A percentile compares a stretch with the other conserved stretches of the same genome.
Conservation (phyloP, 257 asterid genomes). For the Prunella vulgaris region DNA sequence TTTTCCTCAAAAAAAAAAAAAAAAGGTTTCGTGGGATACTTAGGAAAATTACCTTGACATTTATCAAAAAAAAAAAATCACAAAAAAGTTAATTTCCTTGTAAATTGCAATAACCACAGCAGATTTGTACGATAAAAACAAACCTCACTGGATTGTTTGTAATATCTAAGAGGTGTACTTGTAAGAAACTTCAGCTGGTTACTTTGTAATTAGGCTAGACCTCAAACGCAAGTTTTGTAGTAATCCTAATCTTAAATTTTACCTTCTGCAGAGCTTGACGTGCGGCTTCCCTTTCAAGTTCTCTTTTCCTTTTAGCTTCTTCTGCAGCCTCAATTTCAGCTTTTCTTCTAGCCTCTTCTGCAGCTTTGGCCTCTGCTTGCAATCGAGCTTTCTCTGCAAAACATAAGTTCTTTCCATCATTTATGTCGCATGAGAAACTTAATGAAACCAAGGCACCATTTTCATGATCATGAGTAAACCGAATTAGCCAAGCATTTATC, state of each 20-base stretch:
- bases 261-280: conserved; percentile 82
- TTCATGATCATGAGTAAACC: not conserved
- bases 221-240: not conserved
- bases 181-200: not conserved
- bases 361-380: conserved; percentile 82
- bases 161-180: not conserved
- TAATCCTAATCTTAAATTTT: not conserved
- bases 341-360: conserved; percentile 60
- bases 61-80: not conserved
- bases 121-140: no score
- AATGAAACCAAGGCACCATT: not conserved
- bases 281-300: conserved; percentile 84
- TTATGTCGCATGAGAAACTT: not conserved
- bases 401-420: not conserved
- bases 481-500: not conserved
- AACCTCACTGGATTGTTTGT: not conserved
- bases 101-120: not conserved
- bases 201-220: not conserved
- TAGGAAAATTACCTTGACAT: not conserved
- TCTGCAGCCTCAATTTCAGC: conserved; percentile 73
- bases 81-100: not conserved
- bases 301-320: conserved; percentile 58
- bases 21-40: not conserved
- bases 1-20: not conserved
- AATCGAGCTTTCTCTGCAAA: conserved; percentile 65